These are phyloP conservation scores for Rhodotorula sp. DNA, from an alignment of 1,284 basidiomycete species.

Conservation along the genomic window DNA sequence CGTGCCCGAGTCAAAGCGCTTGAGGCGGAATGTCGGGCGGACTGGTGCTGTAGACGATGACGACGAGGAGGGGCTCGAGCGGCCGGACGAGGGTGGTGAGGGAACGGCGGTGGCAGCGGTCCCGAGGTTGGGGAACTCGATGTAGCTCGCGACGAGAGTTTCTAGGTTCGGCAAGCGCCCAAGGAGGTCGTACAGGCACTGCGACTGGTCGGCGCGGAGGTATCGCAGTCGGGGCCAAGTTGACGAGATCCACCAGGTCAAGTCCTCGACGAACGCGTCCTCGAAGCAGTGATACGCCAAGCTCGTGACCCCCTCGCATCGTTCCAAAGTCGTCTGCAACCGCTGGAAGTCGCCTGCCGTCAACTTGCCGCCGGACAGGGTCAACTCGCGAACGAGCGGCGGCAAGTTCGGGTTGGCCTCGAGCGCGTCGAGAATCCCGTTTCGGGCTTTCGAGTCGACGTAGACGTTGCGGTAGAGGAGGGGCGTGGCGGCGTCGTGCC, in stretches of 20 bases:
- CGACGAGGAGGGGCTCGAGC: neutral
- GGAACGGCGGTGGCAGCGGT: neutral
- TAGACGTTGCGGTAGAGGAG: constrained; percentile 24
- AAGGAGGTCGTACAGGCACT: constrained; percentile 18
- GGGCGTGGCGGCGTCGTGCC: constrained; percentile 3
- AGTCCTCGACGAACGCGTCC: neutral
- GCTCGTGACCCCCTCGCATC: constrained; percentile 4
- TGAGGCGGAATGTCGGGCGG: constrained; percentile 20
- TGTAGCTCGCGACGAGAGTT: constrained; percentile 22
- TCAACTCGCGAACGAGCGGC: constrained; percentile 4
- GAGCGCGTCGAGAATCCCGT: constrained; percentile 10
- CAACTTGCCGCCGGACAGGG: constrained; percentile 20
- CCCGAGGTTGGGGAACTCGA: constrained; percentile 17
- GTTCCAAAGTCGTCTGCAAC: neutral
- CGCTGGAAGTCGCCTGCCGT: neutral
- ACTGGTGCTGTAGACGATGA: neutral
- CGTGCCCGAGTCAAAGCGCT: constrained; percentile 24
- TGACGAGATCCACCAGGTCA: constrained; percentile 14
- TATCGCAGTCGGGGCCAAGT: constrained; percentile 13
- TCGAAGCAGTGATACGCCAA: constrained; percentile 30
- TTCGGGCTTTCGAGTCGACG: constrained; percentile 9
- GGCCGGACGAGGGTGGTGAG: neutral
- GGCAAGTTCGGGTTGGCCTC: neutral
- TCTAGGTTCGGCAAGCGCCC: constrained; percentile 11
- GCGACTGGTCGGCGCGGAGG: constrained; percentile 17